Evolutionary conservation across 78 protist species (phyloP).

Genomic region (Dictyostelium capitatum): DNA sequence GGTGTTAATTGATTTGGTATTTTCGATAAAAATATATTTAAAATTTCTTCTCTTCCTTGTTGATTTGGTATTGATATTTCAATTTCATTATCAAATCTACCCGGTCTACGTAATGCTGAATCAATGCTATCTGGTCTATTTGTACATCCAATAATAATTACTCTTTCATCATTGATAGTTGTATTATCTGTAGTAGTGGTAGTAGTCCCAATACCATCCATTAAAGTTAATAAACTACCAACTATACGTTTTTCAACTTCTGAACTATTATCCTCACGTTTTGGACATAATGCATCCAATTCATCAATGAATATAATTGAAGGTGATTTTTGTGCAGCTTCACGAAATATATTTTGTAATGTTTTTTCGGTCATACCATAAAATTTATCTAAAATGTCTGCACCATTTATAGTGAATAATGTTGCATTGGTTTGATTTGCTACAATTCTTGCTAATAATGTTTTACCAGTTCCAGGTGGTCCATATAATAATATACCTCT

Average conservation of each 20-base stretch:
- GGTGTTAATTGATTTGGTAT: slow-evolving; percentile 35
- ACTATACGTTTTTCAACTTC: slow-evolving; percentile 90
- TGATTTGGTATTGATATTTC: slow-evolving; percentile 89
- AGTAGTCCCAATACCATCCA: slow-evolving; percentile 93
- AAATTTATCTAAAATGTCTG: slow-evolving; percentile 87
- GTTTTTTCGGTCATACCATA: slow-evolving; percentile 78
- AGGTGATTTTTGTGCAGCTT: slow-evolving; percentile 85
- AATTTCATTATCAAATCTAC: slow-evolving; percentile 98
- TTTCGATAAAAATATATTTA: slow-evolving; percentile 22
- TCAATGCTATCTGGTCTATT: slow-evolving; percentile 92
- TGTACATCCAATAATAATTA: slow-evolving; percentile 98
- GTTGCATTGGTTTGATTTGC: slow-evolving; percentile 42
- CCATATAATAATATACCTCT: slow-evolving; percentile 95
- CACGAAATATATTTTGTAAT: slow-evolving; percentile 79
- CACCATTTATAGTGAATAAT: slow-evolving; percentile 87
- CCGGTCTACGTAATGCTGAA: slow-evolving; percentile 93
- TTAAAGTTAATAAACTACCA: slow-evolving; percentile 92
- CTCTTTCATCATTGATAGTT: background rate
- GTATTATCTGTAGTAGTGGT: background rate
- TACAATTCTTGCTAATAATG: slow-evolving; percentile 70
- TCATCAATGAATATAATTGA: slow-evolving; percentile 97
- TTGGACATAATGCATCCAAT: slow-evolving; percentile 94
- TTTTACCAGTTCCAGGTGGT: slow-evolving; percentile 97
- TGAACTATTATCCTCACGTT: slow-evolving; percentile 39
- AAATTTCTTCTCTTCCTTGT: slow-evolving; percentile 70